Percentiles rank a stretch among this genome's conserved stretches.
These are phyloP conservation scores for Dissophora globulifera DNA, from an alignment of 192 early-diverging fungal genomes.

Conservation along the genomic window DNA sequence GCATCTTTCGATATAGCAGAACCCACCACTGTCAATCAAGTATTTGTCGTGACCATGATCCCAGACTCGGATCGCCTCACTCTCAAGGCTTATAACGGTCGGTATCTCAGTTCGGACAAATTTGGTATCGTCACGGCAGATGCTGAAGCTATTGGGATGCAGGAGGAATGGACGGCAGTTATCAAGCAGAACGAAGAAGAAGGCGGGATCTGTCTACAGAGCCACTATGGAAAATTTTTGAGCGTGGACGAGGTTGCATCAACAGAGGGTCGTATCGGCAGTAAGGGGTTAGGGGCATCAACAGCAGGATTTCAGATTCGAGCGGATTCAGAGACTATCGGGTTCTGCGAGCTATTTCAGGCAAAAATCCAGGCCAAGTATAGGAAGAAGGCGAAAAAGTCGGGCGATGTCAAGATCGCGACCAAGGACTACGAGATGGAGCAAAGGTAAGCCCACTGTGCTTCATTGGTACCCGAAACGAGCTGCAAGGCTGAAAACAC, in stretches of 20 bases:
- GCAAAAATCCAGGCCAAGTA: slow-evolving; percentile 78
- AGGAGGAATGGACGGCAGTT: slow-evolving; percentile 80
- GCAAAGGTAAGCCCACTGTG: slow-evolving; percentile 63
- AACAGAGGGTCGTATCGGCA: slow-evolving; percentile 25
- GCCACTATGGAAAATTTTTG: slow-evolving; percentile 72
- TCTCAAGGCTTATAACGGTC: slow-evolving; percentile 70
- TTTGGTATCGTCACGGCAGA: slow-evolving; percentile 80
- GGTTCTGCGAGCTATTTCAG: slow-evolving; percentile 76
- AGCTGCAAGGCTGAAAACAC: background rate
- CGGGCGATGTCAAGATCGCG: slow-evolving; percentile 60
- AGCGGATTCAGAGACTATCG: slow-evolving; percentile 77
- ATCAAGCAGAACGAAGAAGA: slow-evolving; percentile 71
- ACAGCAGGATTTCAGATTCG: slow-evolving; percentile 61
- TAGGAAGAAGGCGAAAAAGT: slow-evolving; percentile 63
- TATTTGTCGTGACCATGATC: slow-evolving; percentile 73
- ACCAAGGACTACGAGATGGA: slow-evolving; percentile 72
- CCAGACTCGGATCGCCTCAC: slow-evolving; percentile 65
- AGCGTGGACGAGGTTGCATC: slow-evolving; percentile 68
- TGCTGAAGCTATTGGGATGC: slow-evolving; percentile 79
- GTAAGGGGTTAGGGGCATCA: background rate
- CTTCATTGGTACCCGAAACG: no score
- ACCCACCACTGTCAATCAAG: slow-evolving; percentile 66
- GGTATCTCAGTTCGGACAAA: slow-evolving; percentile 80
- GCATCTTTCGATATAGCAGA: slow-evolving; percentile 56
- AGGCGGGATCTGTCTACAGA: slow-evolving; percentile 76